phyloP scores from a whole-genome alignment of 169 alveolate genomes.

The Plasmodium gonderi region DNA sequence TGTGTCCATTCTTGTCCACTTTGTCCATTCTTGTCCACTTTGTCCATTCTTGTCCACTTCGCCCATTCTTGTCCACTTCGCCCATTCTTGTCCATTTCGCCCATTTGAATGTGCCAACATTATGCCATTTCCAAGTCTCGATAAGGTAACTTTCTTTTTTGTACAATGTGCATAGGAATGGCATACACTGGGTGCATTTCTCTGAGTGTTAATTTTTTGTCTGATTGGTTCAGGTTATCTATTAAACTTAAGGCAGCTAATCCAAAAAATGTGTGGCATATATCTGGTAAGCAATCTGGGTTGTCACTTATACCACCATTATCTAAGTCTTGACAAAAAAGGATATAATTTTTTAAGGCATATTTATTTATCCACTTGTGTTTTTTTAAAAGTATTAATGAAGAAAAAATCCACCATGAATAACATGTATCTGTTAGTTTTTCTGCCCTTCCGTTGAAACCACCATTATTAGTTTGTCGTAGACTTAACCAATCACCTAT shows the following conservation, averaged over 20 bases:
- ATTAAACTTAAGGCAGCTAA: slow-evolving; percentile 93
- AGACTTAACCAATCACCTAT: slow-evolving; percentile 91
- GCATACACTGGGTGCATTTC: slow-evolving; percentile 81
- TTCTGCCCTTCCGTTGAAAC: slow-evolving; percentile 97
- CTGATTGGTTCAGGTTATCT: slow-evolving; percentile 38
- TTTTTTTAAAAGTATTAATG: slow-evolving; percentile 83
- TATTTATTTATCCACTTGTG: slow-evolving; percentile 90
- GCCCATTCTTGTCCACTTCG: not conserved
- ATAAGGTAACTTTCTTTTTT: slow-evolving; percentile 21
- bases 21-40: no score
- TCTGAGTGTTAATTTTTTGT: slow-evolving; percentile 6
- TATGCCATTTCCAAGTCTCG: slow-evolving; percentile 18
- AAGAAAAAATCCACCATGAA: slow-evolving; percentile 97
- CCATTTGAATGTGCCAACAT: not conserved
- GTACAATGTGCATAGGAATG: slow-evolving; percentile 68
- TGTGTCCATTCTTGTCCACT: no score
- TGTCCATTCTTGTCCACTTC: no score
- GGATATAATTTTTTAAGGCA: slow-evolving; percentile 89
- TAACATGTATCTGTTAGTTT: slow-evolving; percentile 97
- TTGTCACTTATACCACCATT: slow-evolving; percentile 96
- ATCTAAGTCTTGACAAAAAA: slow-evolving; percentile 89
- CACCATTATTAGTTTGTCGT: slow-evolving; percentile 95
- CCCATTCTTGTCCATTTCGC: not conserved
- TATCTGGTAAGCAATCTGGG: slow-evolving; percentile 96
- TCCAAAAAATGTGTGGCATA: slow-evolving; percentile 97